These are phyloP conservation scores for Rutstroemia sp. DNA, from an alignment of 2,329 filamentous ascomycete species.

Conservation along the genomic window DNA sequence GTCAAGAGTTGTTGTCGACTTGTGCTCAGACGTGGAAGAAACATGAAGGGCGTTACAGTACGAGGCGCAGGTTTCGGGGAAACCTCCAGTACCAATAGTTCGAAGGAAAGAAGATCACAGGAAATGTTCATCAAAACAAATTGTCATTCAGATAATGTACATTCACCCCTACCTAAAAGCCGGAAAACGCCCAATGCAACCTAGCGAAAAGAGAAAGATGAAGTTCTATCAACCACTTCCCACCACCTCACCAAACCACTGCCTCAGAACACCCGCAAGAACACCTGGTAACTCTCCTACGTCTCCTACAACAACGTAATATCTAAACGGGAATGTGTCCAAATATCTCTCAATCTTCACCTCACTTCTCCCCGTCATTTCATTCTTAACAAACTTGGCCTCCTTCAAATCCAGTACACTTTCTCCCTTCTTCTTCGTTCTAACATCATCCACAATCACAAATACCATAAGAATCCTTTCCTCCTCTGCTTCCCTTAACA, in stretches of 20 bases:
- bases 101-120: too few relatives aligned
- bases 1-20: too few relatives aligned
- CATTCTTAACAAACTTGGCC: conserved; percentile 70
- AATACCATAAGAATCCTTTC: conserved; percentile 98
- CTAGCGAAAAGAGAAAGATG: background rate
- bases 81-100: too few relatives aligned
- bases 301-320: conserved; percentile 91
- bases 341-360: conserved; percentile 86
- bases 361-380: conserved; percentile 47
- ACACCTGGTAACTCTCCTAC: conserved; percentile 86
- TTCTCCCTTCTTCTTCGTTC: conserved; percentile 44
- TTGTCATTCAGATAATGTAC: background rate
- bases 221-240: conserved; percentile 7
- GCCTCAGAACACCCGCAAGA: conserved; percentile 78
- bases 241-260: conserved; percentile 79
- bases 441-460: conserved; percentile 75
- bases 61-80: too few relatives aligned
- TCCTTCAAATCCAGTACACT: conserved; percentile 85
- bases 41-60: too few relatives aligned
- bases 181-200: background rate
- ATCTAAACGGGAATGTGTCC: conserved; percentile 93
- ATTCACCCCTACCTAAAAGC: background rate
- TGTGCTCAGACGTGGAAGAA: too few relatives aligned
- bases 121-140: background rate
- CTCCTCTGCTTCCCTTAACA: conserved; percentile 82